Evolutionary conservation across 116 monocot genomes (phyloP).

Genomic region (Posidonia oceanica): DNA sequence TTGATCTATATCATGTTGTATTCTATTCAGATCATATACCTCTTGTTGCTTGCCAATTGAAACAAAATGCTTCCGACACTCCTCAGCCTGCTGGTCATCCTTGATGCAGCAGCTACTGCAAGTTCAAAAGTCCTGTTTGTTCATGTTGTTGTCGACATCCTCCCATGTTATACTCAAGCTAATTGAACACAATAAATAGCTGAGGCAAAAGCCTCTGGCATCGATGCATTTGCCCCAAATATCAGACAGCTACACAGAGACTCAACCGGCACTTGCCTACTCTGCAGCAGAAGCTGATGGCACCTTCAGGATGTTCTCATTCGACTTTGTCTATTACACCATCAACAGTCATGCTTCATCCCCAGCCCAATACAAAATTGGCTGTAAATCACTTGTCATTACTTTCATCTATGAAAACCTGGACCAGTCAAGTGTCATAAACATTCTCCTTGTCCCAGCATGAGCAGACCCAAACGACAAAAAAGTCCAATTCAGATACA

Average conservation of each 20-base stretch:
- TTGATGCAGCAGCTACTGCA: not conserved
- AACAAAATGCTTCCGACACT: not conserved
- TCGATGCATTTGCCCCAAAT: constrained; percentile 15
- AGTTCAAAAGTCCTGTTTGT: constrained; percentile 6
- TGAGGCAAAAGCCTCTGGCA: constrained; percentile 10
- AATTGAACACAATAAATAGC: constrained; percentile 13
- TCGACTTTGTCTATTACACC: constrained; percentile 18
- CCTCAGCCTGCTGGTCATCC: not conserved
- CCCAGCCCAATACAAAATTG: constrained; percentile 10
- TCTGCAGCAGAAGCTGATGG: not conserved
- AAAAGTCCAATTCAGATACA: not conserved
- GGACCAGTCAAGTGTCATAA: constrained; percentile 14
- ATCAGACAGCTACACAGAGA: constrained; percentile 11
- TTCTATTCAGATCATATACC: no score
- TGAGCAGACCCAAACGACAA: constrained; percentile 16
- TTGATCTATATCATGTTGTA: no score
- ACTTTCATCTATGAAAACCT: constrained; percentile 13
- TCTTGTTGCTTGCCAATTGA: not conserved
- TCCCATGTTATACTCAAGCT: constrained; percentile 5
- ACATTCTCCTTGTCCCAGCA: constrained; percentile 11
- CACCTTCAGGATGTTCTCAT: constrained; percentile 13
- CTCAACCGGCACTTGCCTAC: constrained; percentile 7
- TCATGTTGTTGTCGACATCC: constrained; percentile 14
- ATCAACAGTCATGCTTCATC: constrained; percentile 11
- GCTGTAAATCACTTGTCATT: constrained; percentile 5